A percentile compares a stretch with the other conserved stretches of the same genome.
These are phyloP conservation scores for Boletus pseudopeckii DNA, from an alignment of 768 basidiomycete genomes.

Conservation along the genomic window DNA sequence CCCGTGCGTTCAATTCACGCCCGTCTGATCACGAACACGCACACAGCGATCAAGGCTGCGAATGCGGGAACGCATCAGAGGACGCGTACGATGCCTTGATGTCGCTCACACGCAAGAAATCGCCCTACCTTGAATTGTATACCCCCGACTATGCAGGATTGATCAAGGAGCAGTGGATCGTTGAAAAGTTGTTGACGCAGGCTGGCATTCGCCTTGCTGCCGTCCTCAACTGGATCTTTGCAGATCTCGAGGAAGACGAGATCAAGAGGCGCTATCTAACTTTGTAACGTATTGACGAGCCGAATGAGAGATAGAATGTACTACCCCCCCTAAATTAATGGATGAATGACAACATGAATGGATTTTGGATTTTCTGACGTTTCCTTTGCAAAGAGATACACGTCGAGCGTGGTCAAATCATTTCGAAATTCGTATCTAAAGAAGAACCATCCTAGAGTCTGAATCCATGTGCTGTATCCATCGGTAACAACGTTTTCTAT, in stretches of 20 bases:
- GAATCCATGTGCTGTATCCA: neutral
- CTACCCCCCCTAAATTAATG: neutral
- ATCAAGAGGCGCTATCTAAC: neutral
- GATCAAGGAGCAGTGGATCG: constrained; percentile 61
- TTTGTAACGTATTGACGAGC: neutral
- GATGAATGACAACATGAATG: neutral
- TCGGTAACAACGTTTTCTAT: neutral
- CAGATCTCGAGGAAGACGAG: constrained; percentile 9
- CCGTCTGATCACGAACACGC: neutral
- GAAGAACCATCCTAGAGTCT: neutral
- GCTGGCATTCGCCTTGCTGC: constrained; percentile 83
- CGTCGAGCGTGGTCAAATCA: neutral
- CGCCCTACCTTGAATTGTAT: constrained; percentile 65
- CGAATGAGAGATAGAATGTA: neutral
- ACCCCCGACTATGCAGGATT: constrained; percentile 74
- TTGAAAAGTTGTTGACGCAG: constrained; percentile 82
- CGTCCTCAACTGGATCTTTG: constrained; percentile 72
- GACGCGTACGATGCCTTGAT: neutral
- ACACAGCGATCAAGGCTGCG: neutral
- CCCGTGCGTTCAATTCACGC: constrained; percentile 12
- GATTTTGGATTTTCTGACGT: neutral
- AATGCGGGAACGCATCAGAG: neutral
- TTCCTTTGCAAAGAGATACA: neutral
- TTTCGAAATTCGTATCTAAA: neutral
- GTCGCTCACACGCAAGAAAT: constrained; percentile 10